Evolutionary conservation across 768 basidiomycete species (phyloP).

Genomic region (Russula ochroleuca): DNA sequence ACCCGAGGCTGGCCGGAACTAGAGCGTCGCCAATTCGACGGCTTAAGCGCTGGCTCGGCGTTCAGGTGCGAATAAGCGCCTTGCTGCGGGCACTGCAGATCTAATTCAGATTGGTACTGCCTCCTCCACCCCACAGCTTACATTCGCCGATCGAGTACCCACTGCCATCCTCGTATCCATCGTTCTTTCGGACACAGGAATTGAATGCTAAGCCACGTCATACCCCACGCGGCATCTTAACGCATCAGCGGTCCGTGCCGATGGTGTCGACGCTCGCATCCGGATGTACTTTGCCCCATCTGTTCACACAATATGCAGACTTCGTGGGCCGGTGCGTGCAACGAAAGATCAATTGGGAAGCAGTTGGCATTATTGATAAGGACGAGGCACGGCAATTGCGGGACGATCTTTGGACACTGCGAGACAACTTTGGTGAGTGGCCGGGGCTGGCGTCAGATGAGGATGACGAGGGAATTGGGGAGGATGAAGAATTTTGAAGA

Average conservation of each 20-base stretch:
- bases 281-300: constrained; percentile 37
- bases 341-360: constrained; percentile 20
- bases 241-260: constrained; percentile 12
- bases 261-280: constrained; percentile 37
- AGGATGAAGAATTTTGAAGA: constrained; percentile 19
- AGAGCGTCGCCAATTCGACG: constrained; percentile 38
- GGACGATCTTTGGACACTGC: constrained; percentile 24
- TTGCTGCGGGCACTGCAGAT: neutral
- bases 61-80: constrained; percentile 36
- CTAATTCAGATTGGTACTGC: neutral
- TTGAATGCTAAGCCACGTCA: constrained; percentile 17
- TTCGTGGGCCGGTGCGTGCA: constrained; percentile 44
- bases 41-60: constrained; percentile 39
- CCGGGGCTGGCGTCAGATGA: neutral
- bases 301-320: constrained; percentile 51
- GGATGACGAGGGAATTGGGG: constrained; percentile 7
- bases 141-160: constrained; percentile 51
- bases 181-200: constrained; percentile 36
- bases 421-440: constrained; percentile 23
- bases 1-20: constrained; percentile 53
- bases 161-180: constrained; percentile 56
- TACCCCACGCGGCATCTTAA: constrained; percentile 17
- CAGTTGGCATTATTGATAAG: constrained; percentile 16
- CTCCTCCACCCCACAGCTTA: constrained; percentile 33
- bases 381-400: constrained; percentile 23